Evolutionary conservation across 345 rosid genomes (phyloP).

Genomic region (Corymbia maculata): DNA sequence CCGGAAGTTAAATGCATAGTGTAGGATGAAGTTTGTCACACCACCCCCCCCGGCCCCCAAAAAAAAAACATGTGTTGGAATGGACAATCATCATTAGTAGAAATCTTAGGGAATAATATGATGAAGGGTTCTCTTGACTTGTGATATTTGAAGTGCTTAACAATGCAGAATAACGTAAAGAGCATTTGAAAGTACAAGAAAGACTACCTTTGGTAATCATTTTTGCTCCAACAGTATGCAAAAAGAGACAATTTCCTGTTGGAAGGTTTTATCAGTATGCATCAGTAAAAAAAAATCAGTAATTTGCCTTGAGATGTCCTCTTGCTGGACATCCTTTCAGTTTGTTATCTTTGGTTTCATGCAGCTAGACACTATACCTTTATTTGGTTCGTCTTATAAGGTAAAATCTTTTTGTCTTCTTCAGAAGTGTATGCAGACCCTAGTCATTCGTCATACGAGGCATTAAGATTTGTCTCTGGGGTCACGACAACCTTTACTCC

Average conservation of each 20-base stretch:
- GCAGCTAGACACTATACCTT: background rate
- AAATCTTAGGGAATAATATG: background rate
- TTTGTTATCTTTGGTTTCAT: background rate
- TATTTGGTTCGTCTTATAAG: background rate
- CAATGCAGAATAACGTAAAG: background rate
- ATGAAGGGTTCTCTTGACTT: background rate
- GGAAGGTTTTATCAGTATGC: background rate
- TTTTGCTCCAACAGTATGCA: background rate
- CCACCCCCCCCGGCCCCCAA: too few relatives aligned
- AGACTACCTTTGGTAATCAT: background rate
- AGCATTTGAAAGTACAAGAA: background rate
- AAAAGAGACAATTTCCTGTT: background rate
- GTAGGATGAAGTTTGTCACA: background rate
- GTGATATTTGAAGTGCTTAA: background rate
- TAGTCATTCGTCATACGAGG: constrained; percentile 66
- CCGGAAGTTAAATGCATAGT: background rate
- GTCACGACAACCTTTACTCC: constrained; percentile 75
- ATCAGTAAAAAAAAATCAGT: background rate
- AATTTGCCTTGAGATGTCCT: background rate
- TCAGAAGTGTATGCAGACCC: constrained; percentile 98
- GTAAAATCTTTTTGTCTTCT: background rate
- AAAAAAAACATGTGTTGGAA: background rate
- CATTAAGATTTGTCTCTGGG: constrained; percentile 70
- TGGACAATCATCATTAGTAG: background rate
- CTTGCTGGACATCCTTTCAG: background rate